phyloP scores from a whole-genome alignment of 805 yeast species.

The Metschnikowia gruessii region DNA sequence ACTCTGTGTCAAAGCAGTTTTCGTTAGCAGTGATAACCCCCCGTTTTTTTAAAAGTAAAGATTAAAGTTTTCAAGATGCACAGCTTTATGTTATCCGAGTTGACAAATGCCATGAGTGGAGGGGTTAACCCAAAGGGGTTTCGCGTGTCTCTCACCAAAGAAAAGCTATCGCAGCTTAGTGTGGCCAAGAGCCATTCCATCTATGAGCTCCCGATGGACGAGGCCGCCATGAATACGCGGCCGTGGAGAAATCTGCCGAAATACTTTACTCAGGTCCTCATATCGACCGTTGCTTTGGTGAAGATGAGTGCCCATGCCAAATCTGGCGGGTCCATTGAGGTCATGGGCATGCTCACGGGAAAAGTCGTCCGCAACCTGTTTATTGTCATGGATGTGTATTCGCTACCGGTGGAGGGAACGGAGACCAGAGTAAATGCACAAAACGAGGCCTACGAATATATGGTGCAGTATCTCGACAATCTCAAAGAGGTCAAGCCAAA shows the following conservation, averaged over 20 bases:
- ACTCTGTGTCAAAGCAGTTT: not conserved
- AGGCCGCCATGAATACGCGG: conserved; percentile 17
- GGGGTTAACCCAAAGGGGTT: conserved; percentile 4
- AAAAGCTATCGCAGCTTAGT: conserved; percentile 7
- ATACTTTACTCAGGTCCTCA: conserved; percentile 58
- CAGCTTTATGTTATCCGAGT: not conserved
- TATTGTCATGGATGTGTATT: conserved; percentile 76
- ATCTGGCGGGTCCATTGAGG: conserved; percentile 81
- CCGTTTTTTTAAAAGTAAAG: not conserved
- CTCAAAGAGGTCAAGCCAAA: conserved; percentile 45
- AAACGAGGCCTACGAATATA: conserved; percentile 89
- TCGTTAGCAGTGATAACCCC: conserved; percentile 4
- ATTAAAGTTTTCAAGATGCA: not conserved
- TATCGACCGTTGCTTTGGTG: conserved; percentile 67
- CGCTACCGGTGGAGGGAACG: conserved; percentile 92
- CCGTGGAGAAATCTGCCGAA: conserved; percentile 60
- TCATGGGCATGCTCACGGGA: conserved; percentile 95
- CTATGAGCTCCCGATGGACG: conserved; percentile 12
- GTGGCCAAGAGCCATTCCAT: conserved; percentile 12
- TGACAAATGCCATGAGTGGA: conserved; percentile 3
- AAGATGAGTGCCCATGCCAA: conserved; percentile 81
- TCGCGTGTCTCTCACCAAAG: conserved; percentile 6
- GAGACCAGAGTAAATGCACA: conserved; percentile 95
- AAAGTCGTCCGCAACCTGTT: conserved; percentile 54
- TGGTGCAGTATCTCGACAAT: conserved; percentile 76